Conservation (phyloP, 129 eudicot genomes). For the Logfia minima region DNA sequence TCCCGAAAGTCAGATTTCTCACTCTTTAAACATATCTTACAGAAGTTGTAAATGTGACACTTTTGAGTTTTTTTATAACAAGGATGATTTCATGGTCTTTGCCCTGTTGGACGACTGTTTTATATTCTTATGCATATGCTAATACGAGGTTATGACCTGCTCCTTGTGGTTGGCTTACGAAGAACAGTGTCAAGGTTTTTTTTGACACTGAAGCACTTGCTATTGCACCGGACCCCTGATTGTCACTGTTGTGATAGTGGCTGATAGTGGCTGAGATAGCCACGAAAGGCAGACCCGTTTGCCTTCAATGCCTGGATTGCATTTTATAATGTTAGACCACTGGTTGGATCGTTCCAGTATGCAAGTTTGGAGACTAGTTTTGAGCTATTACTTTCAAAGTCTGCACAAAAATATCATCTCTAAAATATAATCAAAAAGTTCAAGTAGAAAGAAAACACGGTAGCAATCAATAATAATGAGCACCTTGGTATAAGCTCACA, state of each 20-base stretch:
- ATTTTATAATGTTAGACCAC: not conserved
- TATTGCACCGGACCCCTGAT: not conserved
- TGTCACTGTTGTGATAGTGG: not conserved
- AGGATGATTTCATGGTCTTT: not conserved
- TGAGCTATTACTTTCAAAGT: not conserved
- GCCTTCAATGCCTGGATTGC: not conserved
- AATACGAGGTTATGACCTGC: not conserved
- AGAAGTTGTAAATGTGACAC: conserved; percentile 21
- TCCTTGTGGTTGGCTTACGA: not conserved
- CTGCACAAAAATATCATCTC: too few relatives aligned
- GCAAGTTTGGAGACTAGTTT: not conserved
- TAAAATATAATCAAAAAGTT: too few relatives aligned
- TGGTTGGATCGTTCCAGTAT: not conserved
- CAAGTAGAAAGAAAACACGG: too few relatives aligned
- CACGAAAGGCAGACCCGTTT: not conserved
- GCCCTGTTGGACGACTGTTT: not conserved
- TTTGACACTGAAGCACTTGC: not conserved
- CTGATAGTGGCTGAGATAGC: not conserved
- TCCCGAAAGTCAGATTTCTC: conserved; percentile 5
- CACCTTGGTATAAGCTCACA: too few relatives aligned
- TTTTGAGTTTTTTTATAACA: conserved; percentile 4
- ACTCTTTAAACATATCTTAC: conserved; percentile 15
- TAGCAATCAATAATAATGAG: too few relatives aligned
- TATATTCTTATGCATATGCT: not conserved
- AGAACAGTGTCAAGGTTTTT: not conserved